A percentile compares a stretch with the other conserved stretches of the same genome.
phyloP scores from a whole-genome alignment of 176 grass and related monocot genomes.

The Avena atlantica region DNA sequence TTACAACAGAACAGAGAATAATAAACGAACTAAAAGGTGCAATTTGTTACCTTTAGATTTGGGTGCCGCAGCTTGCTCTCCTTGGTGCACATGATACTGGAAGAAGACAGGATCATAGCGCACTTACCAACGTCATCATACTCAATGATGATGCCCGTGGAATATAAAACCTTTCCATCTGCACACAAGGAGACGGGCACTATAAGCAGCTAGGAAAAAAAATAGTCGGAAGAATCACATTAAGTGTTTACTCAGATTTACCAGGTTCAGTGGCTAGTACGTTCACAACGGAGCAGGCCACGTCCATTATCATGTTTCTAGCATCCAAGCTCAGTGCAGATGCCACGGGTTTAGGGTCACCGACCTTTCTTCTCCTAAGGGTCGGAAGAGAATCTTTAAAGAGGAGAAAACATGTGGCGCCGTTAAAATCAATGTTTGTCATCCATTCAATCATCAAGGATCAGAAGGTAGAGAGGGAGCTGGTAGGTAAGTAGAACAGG shows the following conservation, averaged over 20 bases:
- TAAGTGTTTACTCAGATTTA: background rate
- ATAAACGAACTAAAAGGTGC: background rate
- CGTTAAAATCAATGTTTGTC: background rate
- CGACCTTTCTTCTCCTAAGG: background rate
- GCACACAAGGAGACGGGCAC: background rate
- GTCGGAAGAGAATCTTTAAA: slow-evolving; percentile 1
- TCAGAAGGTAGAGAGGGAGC: background rate
- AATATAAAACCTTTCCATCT: background rate
- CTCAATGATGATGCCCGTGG: background rate
- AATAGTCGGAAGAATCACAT: background rate
- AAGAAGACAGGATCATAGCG: background rate
- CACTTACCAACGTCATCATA: slow-evolving; percentile 6
- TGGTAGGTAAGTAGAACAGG: slow-evolving; percentile 4
- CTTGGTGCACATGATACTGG: background rate
- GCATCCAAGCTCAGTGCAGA: background rate
- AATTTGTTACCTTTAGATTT: background rate
- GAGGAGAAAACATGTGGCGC: background rate
- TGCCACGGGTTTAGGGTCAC: background rate
- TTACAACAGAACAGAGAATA: background rate
- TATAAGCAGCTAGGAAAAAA: background rate
- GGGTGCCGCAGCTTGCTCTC: slow-evolving; percentile 1
- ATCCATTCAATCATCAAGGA: background rate
- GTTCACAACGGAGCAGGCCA: background rate
- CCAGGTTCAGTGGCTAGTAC: background rate
- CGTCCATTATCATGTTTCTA: slow-evolving; percentile 9